Evolutionary conservation across 306 rosid genomes (phyloP).

Genomic region (Mimosa bimucronata): DNA sequence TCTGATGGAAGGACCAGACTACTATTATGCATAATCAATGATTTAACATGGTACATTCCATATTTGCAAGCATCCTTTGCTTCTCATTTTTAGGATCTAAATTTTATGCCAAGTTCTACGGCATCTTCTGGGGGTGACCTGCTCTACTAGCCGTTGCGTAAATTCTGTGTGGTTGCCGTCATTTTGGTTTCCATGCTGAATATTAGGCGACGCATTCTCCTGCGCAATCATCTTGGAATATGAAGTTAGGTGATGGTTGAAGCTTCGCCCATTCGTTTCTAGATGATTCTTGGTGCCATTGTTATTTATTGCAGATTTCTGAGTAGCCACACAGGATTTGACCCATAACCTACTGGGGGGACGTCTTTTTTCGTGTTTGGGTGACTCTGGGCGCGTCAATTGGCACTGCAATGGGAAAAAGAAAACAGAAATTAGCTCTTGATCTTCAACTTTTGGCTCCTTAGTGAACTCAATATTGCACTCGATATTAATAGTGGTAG

Average conservation of each 20-base stretch:
- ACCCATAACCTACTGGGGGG: constrained; percentile 37
- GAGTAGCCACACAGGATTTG: constrained; percentile 40
- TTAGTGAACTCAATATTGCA: neutral
- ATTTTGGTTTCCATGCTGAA: constrained; percentile 50
- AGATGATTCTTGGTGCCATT: constrained; percentile 40
- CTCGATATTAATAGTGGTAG: no score
- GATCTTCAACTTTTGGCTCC: neutral
- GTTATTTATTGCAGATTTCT: constrained; percentile 42
- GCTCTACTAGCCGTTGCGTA: constrained; percentile 21
- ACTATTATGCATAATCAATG: neutral
- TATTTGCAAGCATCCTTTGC: constrained; percentile 38
- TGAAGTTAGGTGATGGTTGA: constrained; percentile 41
- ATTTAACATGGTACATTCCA: constrained; percentile 31
- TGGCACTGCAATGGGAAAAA: neutral
- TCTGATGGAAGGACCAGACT: neutral
- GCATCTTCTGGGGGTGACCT: constrained; percentile 11
- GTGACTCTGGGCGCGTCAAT: constrained; percentile 39
- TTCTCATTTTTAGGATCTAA: neutral
- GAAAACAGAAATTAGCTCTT: neutral
- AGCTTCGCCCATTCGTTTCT: constrained; percentile 40
- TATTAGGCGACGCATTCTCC: constrained; percentile 85
- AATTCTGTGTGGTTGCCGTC: constrained; percentile 23
- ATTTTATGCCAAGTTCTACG: constrained; percentile 7
- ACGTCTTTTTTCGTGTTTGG: constrained; percentile 45
- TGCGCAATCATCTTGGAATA: constrained; percentile 47